Evolutionary conservation across 345 rosid species (phyloP), one percentile per base, ranked within the genome.

Genomic region (Eucalyptus melliodora): DNA sequence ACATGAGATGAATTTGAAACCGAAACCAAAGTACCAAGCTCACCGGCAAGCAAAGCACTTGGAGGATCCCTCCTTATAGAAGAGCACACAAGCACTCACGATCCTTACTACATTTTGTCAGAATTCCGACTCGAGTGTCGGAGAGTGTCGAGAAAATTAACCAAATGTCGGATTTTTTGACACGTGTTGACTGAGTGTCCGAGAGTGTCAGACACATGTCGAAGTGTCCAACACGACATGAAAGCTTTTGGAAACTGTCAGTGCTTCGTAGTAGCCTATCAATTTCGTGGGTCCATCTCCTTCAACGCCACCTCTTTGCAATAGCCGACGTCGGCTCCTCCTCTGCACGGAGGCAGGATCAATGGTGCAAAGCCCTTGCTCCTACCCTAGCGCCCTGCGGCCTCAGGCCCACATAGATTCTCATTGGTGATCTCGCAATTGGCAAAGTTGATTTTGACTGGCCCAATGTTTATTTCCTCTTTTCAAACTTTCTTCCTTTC

Each of bases 1-100:
- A 90, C 42, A 80, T 89, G 91, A 30, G 92, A 88, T 15, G 92
- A 17, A 80, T 89, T 89, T 5, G 91, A 26, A 50, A 91, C 93
- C 51, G 88, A 56, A 14, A 82, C 80, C 6, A 90, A 90, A 9
- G 95, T 91, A 50, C 81, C 69, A 87, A 91, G 85, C 23, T 91
- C 89, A 49, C 82, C 40, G 59, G 89, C 92, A 60, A 27, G 67
- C 67, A 26, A 26, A 60, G 67, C 0, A 16, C 31, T 60, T 60
- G 67, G 67, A 26, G 67, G 67, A 47, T 47, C 81, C 89, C 77
- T 16, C 31, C 55, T 77, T 47, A 72, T 92, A 89, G 86, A 91
- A 91, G 50, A 77, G 89, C 5, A 92, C 92, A 17, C 87, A 69
- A 10, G 49, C 92, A 92, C 92, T 86, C 86, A 30, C 92, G 87